These are phyloP conservation scores for Exutisphaerella laricina DNA, from an alignment of 2,329 filamentous ascomycete species.

Conservation along the genomic window DNA sequence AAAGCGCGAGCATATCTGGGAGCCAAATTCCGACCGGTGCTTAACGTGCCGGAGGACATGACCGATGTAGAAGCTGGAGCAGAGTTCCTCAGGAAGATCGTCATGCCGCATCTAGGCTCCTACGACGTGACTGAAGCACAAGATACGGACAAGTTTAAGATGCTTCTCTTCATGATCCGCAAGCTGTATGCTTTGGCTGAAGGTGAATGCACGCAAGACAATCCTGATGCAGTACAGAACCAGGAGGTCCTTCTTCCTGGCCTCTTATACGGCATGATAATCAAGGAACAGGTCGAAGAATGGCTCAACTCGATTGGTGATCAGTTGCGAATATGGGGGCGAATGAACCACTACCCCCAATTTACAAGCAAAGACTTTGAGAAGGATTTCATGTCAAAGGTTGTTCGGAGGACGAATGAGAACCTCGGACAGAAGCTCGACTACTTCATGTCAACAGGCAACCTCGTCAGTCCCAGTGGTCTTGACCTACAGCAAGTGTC, in stretches of 20 bases:
- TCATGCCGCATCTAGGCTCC: slow-evolving; percentile 86
- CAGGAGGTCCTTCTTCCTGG: slow-evolving; percentile 92
- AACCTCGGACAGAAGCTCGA: slow-evolving; percentile 82
- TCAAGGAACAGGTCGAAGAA: slow-evolving; percentile 92
- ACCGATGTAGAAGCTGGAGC: slow-evolving; percentile 84
- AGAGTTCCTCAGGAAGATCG: slow-evolving; percentile 84
- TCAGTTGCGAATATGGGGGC: slow-evolving; percentile 47
- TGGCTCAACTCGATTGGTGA: slow-evolving; percentile 62
- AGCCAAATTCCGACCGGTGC: slow-evolving; percentile 81
- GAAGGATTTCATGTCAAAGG: slow-evolving; percentile 70
- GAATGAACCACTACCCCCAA: slow-evolving; percentile 46
- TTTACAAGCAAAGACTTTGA: slow-evolving; percentile 74
- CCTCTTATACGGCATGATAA: slow-evolving; percentile 87
- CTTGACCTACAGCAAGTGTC: slow-evolving; percentile 91
- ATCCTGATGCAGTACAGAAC: slow-evolving; percentile 93
- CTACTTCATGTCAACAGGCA: slow-evolving; percentile 95
- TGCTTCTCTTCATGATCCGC: slow-evolving; percentile 91
- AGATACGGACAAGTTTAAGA: slow-evolving; percentile 86
- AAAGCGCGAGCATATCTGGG: slow-evolving; percentile 84
- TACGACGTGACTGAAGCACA: slow-evolving; percentile 76
- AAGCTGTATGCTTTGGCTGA: slow-evolving; percentile 92
- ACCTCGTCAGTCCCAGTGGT: slow-evolving; percentile 83
- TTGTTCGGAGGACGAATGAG: slow-evolving; percentile 78
- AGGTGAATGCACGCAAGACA: slow-evolving; percentile 88
- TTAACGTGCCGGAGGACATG: slow-evolving; percentile 77